A percentile compares a stretch with the other conserved stretches of the same genome.
Conservation (phyloP, 2,329 filamentous ascomycete genomes). For the Nakataea oryzae region DNA sequence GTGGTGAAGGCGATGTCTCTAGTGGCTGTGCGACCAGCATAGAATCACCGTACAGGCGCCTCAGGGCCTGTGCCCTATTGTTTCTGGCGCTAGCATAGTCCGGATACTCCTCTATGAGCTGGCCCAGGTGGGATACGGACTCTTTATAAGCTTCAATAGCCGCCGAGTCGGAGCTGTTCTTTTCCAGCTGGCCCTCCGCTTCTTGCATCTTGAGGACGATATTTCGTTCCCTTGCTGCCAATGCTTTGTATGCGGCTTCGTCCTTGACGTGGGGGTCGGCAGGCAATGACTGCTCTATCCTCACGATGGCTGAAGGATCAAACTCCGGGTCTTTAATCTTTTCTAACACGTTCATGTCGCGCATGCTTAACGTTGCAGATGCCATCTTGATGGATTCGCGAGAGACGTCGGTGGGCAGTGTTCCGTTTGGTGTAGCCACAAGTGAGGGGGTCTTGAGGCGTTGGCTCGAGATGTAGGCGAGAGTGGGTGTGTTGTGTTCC, state of each 20-base stretch:
- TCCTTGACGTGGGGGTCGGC: conserved; percentile 49
- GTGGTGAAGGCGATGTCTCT: conserved; percentile 20
- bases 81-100: conserved; percentile 63
- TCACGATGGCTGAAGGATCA: conserved; percentile 40
- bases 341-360: conserved; percentile 51
- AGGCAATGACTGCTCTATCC: conserved; percentile 42
- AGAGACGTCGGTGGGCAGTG: too few species aligned
- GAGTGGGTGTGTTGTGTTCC: background rate
- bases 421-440: too few species aligned
- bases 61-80: conserved; percentile 60
- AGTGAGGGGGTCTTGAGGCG: too few species aligned
- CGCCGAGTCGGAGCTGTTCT: conserved; percentile 17
- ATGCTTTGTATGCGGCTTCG: conserved; percentile 33
- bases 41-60: conserved; percentile 52
- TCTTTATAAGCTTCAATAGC: conserved; percentile 31
- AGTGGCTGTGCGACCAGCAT: conserved; percentile 34
- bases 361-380: conserved; percentile 36
- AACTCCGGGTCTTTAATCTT: conserved; percentile 60
- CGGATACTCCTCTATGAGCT: conserved; percentile 47
- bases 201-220: conserved; percentile 45
- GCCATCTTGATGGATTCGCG: conserved; percentile 32
- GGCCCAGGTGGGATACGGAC: conserved; percentile 37
- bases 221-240: conserved; percentile 39
- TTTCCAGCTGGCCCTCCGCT: conserved; percentile 39
- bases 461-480: background rate